phyloP scores from a whole-genome alignment of 108 stramenopile genomes.

The Conticribra guillardii region DNA sequence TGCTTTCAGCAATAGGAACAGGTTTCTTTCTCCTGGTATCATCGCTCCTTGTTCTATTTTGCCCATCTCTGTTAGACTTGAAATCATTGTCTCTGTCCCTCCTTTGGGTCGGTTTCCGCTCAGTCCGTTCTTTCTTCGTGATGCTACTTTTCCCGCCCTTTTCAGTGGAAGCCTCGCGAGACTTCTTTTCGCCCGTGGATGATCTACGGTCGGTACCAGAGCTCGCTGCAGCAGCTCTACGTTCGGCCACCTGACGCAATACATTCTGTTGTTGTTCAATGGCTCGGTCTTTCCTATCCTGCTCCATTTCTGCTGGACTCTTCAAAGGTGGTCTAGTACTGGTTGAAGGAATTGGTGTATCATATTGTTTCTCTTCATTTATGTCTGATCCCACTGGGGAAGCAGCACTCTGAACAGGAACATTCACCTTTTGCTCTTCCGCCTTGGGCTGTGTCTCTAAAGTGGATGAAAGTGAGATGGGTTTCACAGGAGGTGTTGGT shows the following conservation, averaged over 20 bases:
- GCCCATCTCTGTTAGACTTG: neutral
- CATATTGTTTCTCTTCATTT: neutral
- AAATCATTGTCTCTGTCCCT: no score
- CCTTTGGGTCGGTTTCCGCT: neutral
- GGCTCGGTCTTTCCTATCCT: conserved; percentile 20
- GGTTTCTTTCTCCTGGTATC: neutral
- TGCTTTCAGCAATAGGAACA: neutral
- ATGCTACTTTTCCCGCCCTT: neutral
- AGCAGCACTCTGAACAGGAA: no score
- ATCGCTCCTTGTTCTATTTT: neutral
- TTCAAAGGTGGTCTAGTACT: conserved; percentile 13
- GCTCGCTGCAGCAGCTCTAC: conserved; percentile 23
- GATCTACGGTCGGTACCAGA: conserved; percentile 6
- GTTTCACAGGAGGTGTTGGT: conserved; percentile 27
- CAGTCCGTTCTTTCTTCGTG: conserved; percentile 9
- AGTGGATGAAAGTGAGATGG: conserved; percentile 4
- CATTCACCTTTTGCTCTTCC: neutral
- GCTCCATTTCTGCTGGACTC: conserved; percentile 21
- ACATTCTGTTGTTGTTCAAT: conserved; percentile 35
- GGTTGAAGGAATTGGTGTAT: neutral
- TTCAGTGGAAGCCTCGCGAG: neutral
- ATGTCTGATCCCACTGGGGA: no score
- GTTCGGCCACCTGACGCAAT: conserved; percentile 34
- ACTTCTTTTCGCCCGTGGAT: neutral
- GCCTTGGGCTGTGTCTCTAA: neutral